Evolutionary conservation across 2,329 filamentous ascomycete species (phyloP), one percentile per base, ranked within the genome.

Genomic region (Rhynchosporium secalis): DNA sequence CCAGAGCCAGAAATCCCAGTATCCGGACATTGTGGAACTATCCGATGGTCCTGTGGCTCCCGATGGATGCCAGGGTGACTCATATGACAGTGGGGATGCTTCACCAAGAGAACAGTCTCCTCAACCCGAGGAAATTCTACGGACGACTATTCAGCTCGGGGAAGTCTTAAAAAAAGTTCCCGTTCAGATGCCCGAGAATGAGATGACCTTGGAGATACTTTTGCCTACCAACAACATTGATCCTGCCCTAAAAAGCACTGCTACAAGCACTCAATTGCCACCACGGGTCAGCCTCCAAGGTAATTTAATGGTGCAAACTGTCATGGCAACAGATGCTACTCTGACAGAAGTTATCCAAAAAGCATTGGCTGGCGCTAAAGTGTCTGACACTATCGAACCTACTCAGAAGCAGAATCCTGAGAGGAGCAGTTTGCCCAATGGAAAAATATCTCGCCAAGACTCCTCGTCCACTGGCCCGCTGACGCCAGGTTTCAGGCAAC

Each of bases 341-440:
- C 48, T 72, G 41, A 69, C 67, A 20, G 65, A 70, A 60, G 65
- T 65, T 13, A 64, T 72, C 31, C 63, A 64, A 62, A 64, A 63
- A 36, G 69, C 64, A 56, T 64, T 72, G 43, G 63, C 65, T 52
- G 65, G 62, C 28, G 55, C 60, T 33, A 64, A 64, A 26, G 61
- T 26, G 45, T n/a, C 58, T 26, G 64, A 66, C 20, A 13, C 58
- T 38, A 62, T 61, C 45, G 60, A 65, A 13, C 45, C 12, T 49
- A 31, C 51, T 31, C 47, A n/a, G 4, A 56, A 52, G 48, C 47
- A 59, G 40, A 62, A 64, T 15, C 26, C 41, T 31, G 63, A 62
- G 49, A 46, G 66, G 15, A 67, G 55, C 49, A 56, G 59, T 65
- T 59, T 69, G 54, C 66, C 70, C 63, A 67, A 60, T 62, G 60